phyloP scores from a whole-genome alignment of 345 rosid species.

The Anastatica hierochuntica region DNA sequence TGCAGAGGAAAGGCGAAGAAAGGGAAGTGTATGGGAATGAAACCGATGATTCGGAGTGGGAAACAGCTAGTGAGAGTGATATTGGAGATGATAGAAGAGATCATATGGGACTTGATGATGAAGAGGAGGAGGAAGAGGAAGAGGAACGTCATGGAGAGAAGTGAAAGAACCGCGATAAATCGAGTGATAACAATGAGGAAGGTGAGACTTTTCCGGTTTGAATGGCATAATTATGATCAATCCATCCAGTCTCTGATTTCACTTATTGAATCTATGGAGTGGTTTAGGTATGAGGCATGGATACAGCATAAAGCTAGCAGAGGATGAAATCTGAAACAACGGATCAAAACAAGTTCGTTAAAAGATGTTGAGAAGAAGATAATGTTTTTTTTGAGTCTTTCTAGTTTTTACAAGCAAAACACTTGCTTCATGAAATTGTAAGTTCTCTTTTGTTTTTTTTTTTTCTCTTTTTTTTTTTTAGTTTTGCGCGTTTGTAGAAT shows the following conservation, averaged over 20 bases:
- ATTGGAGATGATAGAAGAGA: slow-evolving; percentile 79
- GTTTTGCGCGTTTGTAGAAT: not conserved
- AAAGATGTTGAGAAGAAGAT: too few species aligned
- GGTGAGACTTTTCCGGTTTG: slow-evolving; percentile 28
- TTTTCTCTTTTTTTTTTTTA: too few species aligned
- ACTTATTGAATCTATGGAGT: slow-evolving; percentile 13
- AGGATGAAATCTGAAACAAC: slow-evolving; percentile 38
- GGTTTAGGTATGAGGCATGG: slow-evolving; percentile 52
- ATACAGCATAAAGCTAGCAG: slow-evolving; percentile 45
- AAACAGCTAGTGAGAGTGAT: slow-evolving; percentile 94
- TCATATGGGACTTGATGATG: slow-evolving; percentile 62
- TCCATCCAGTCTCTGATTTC: too few species aligned
- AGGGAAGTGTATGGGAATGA: slow-evolving; percentile 65
- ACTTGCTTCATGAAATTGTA: slow-evolving; percentile 4
- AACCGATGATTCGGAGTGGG: slow-evolving; percentile 92
- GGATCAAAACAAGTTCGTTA: not conserved
- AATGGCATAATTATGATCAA: too few species aligned
- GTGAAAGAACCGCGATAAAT: slow-evolving; percentile 32
- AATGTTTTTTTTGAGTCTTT: too few species aligned
- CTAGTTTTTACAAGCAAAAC: too few species aligned
- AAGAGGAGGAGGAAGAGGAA: slow-evolving; percentile 58
- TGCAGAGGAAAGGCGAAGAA: slow-evolving; percentile 58
- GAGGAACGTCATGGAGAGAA: slow-evolving; percentile 27
- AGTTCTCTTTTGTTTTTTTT: not conserved
- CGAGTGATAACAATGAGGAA: too few species aligned